Percentiles rank a stretch among this genome's conserved stretches.
Conservation (phyloP, 495 filamentous ascomycete species). For the Pseudomonodictys pantanalensis region DNA sequence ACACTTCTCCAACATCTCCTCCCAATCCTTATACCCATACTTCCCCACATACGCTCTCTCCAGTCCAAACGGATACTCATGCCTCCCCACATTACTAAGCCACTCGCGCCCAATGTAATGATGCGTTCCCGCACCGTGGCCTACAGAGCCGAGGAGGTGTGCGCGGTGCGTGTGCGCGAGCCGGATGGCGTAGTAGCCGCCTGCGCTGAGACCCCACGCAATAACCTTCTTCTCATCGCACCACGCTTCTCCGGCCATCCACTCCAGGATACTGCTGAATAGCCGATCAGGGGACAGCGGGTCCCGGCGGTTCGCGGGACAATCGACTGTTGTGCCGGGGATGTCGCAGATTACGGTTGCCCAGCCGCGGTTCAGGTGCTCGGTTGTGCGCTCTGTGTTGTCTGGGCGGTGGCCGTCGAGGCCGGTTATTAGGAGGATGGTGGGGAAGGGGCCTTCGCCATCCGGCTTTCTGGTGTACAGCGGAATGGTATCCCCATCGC, state of each 20-base stretch:
- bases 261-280: constrained; percentile 64
- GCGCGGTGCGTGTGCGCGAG: constrained; percentile 66
- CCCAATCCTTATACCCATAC: constrained; percentile 59
- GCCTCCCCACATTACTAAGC: constrained; percentile 61
- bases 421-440: constrained; percentile 67
- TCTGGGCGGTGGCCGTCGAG: constrained; percentile 75
- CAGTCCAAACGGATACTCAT: constrained; percentile 70
- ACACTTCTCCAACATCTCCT: constrained; percentile 57
- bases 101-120: constrained; percentile 64
- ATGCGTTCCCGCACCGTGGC: constrained; percentile 70
- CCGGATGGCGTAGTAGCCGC: constrained; percentile 73
- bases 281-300: constrained; percentile 52
- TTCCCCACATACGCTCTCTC: constrained; percentile 43
- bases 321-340: constrained; percentile 69
- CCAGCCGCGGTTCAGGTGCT: constrained; percentile 63
- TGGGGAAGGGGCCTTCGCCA: constrained; percentile 48
- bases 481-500: constrained; percentile 57
- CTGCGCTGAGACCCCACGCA: constrained; percentile 69
- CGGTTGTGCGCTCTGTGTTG: constrained; percentile 63
- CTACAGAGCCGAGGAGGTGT: constrained; percentile 55
- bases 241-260: constrained; percentile 53
- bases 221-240: constrained; percentile 62
- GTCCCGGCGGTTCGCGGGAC: constrained; percentile 60
- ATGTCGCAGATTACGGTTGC: constrained; percentile 66
- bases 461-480: constrained; percentile 60